A percentile compares a stretch with the other conserved stretches of the same genome.
These are phyloP conservation scores for Powellomyces hirtus DNA, from an alignment of 192 early-diverging fungal species.

Conservation along the genomic window DNA sequence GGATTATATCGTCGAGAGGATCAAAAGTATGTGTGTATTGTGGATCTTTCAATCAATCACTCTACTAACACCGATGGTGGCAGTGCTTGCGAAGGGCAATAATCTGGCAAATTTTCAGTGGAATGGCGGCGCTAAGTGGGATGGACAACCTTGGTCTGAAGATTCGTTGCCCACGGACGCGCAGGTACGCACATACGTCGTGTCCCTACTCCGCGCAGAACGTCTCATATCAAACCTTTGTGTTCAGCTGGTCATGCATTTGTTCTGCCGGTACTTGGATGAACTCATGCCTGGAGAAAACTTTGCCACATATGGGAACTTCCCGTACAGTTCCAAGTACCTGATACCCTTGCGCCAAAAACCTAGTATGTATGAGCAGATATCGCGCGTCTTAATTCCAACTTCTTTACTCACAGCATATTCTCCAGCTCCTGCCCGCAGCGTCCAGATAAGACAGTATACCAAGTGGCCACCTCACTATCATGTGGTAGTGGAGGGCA, in stretches of 20 bases:
- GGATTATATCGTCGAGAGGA: conserved; percentile 36
- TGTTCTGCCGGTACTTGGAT: conserved; percentile 44
- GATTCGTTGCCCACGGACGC: conserved; percentile 31
- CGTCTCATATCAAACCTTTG: background rate
- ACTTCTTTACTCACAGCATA: too few species aligned
- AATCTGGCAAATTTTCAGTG: conserved; percentile 40
- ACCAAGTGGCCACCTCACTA: conserved; percentile 39
- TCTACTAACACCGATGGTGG: background rate
- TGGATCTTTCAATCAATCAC: background rate
- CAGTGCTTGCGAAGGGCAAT: conserved; percentile 36
- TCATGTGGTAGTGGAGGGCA: conserved; percentile 25
- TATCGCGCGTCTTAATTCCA: background rate
- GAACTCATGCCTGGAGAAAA: conserved; percentile 37
- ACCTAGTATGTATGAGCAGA: conserved; percentile 20
- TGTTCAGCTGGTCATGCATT: conserved; percentile 36
- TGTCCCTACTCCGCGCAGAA: too few species aligned
- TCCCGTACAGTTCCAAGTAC: conserved; percentile 37
- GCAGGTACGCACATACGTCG: conserved; percentile 6
- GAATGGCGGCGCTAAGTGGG: conserved; percentile 25
- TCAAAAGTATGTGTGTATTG: conserved; percentile 26
- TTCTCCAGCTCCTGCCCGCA: conserved; percentile 7
- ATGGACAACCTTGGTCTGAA: conserved; percentile 23
- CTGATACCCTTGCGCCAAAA: conserved; percentile 28
- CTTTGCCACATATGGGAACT: conserved; percentile 14
- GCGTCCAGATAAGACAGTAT: conserved; percentile 37